Conservation (phyloP, 2,329 filamentous ascomycete species). For the Xylogone sp. region DNA sequence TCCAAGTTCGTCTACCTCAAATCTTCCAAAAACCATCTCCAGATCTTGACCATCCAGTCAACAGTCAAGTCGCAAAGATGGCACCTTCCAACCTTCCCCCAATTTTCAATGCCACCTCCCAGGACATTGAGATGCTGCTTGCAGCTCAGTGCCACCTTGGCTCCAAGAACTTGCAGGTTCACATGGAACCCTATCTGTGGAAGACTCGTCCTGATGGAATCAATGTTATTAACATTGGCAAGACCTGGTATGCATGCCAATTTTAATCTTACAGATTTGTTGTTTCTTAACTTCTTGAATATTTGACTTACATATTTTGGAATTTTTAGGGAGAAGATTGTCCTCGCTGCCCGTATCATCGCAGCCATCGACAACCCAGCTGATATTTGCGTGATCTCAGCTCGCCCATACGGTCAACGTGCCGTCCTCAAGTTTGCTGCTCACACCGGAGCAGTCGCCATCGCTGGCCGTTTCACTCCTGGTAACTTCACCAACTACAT, state of each 20-base stretch:
- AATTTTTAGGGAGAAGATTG: conserved; percentile 92
- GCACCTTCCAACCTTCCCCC: conserved; percentile 91
- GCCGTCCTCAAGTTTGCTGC: conserved; percentile 99
- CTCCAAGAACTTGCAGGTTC: conserved; percentile 98
- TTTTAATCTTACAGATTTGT: neutral
- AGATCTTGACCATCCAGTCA: conserved; percentile 30
- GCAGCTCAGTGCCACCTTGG: conserved; percentile 95
- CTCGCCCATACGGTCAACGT: conserved; percentile 98
- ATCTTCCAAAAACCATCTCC: conserved; percentile 10
- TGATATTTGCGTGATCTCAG: conserved; percentile 98
- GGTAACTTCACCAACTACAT: conserved; percentile 99
- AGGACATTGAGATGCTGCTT: conserved; percentile 99
- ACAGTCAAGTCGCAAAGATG: conserved; percentile 70
- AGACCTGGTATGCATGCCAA: conserved; percentile 79
- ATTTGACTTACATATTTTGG: conserved; percentile 18
- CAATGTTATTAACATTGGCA: conserved; percentile 99
- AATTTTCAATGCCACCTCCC: conserved; percentile 89
- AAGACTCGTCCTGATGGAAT: conserved; percentile 98
- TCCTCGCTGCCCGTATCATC: conserved; percentile 97
- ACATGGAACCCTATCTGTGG: conserved; percentile 99
- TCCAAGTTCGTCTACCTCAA: conserved; percentile 26
- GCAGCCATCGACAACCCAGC: conserved; percentile 98
- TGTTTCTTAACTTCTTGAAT: neutral
- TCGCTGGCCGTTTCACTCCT: conserved; percentile 99
- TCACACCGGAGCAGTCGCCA: conserved; percentile 96